These are phyloP conservation scores for Trichoderma reesei DNA, from an alignment of 495 filamentous ascomycete species.

Conservation along the genomic window DNA sequence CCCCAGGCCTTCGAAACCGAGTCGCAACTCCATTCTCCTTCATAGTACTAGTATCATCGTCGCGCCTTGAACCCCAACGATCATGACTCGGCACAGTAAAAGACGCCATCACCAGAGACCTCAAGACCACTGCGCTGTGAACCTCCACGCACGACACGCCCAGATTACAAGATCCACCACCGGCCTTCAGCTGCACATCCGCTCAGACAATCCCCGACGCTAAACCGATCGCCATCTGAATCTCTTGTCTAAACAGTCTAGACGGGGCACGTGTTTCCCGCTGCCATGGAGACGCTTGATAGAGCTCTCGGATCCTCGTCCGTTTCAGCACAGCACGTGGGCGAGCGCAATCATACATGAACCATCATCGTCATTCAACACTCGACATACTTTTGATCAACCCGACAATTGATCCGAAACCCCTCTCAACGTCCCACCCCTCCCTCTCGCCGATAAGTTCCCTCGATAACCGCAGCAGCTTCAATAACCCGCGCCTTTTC, in stretches of 20 bases:
- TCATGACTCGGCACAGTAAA: too few species aligned
- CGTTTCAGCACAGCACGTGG: not conserved
- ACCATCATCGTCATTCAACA: not conserved
- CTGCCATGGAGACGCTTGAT: not conserved
- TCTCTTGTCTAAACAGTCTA: not conserved
- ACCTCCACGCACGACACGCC: not conserved
- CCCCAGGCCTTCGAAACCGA: too few species aligned
- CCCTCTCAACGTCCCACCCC: too few species aligned
- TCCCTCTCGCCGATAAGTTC: not conserved
- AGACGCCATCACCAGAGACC: too few species aligned
- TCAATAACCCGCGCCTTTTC: not conserved
- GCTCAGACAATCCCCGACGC: not conserved
- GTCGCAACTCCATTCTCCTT: too few species aligned
- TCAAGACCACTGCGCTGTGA: too few species aligned
- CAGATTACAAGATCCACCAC: not conserved
- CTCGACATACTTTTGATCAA: not conserved
- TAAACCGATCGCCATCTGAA: conserved; percentile 4
- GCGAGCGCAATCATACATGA: not conserved
- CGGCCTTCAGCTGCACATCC: not conserved
- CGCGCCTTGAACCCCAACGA: too few species aligned
- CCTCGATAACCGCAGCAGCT: not conserved
- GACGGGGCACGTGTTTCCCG: not conserved
- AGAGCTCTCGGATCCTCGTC: not conserved
- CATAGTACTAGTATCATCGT: not conserved
- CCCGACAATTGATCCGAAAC: not conserved